Evolutionary conservation across 2,329 filamentous ascomycete genomes (phyloP).

Genomic region (Fusarium sp.): DNA sequence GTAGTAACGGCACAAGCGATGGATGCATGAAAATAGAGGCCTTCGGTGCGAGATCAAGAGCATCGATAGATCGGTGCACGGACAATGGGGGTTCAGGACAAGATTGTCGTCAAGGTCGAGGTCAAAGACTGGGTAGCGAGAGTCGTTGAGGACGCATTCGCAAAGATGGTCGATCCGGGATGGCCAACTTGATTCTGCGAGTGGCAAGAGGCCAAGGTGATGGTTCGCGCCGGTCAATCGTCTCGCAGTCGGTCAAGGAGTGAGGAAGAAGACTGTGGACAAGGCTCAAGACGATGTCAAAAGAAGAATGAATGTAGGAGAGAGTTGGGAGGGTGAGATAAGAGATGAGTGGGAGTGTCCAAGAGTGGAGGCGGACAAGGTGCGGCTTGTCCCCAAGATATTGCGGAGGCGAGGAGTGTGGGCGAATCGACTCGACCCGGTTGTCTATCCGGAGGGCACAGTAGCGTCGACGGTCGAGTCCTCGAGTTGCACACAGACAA

Average conservation of each 20-base stretch:
- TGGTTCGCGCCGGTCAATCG: slow-evolving; percentile 1
- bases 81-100: background rate
- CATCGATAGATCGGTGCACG: slow-evolving; percentile 14
- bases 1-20: slow-evolving; percentile 25
- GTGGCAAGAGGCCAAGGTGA: background rate
- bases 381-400: slow-evolving; percentile 44
- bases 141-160: slow-evolving; percentile 13
- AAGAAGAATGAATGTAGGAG: slow-evolving; percentile 29
- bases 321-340: slow-evolving; percentile 27
- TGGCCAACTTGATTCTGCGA: background rate
- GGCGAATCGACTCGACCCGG: slow-evolving; percentile 40
- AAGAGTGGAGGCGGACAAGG: slow-evolving; percentile 41
- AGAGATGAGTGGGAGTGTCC: slow-evolving; percentile 33
- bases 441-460: slow-evolving; percentile 36
- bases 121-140: slow-evolving; percentile 4
- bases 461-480: slow-evolving; percentile 32
- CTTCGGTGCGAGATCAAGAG: slow-evolving; percentile 4
- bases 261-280: slow-evolving; percentile 5
- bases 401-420: slow-evolving; percentile 43
- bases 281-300: slow-evolving; percentile 3
- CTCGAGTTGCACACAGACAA: slow-evolving; percentile 34
- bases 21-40: slow-evolving; percentile 42
- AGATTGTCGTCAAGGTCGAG: slow-evolving; percentile 4
- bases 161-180: background rate
- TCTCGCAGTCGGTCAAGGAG: slow-evolving; percentile 11